Evolutionary conservation across 1,284 basidiomycete species (phyloP), one percentile per base, ranked within the genome.

Genomic region (Earliella scabrosa): DNA sequence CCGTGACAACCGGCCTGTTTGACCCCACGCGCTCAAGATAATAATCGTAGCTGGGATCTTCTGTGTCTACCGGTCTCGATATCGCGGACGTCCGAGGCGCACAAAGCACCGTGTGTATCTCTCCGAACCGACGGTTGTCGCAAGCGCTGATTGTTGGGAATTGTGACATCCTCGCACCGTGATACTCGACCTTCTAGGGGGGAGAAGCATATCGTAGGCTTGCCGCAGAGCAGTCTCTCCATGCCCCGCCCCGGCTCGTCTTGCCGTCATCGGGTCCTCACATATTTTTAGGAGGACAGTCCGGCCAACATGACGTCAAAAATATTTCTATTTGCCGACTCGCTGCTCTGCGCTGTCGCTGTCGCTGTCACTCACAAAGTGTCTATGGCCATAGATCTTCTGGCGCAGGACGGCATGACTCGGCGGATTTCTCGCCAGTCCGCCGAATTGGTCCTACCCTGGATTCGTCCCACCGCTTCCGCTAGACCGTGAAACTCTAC

Each of bases 231-330:
- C 26, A 18, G 2, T 27, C 20, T 21, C 18, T 14, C n/a, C 7
- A 24, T 11, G 29, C 29, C 35, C 20, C 36, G 31, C 49, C 54
- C 11, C 39, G 43, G 36, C 35, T 44, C n/a, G 43, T n/a, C 43
- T 13, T 18, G 27, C 27, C 27, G 51, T 46, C 16, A 41, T 8
- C 39, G 4, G 35, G 14, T 29, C 21, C 21, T 23, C 24, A 23
- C 16, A 23, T 52, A 32, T 29, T 40, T 45, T 36, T 6, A 32
- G 34, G 26, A 21, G 13, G 53, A 40, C 36, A n/a, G 39, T 35
- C 14, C 27, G 18, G 31, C 8, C 38, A 16, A 10, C 53, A 45
- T 62, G 57, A 62, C 57, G 57, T 62, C 60, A 59, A 41, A 31
- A 35, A 35, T 1, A 34, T 36, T 10, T 51, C 34, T 36, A 13